Evolutionary conservation across 257 asterid genomes (phyloP).

Genomic region (Solanum raphanifolium): DNA sequence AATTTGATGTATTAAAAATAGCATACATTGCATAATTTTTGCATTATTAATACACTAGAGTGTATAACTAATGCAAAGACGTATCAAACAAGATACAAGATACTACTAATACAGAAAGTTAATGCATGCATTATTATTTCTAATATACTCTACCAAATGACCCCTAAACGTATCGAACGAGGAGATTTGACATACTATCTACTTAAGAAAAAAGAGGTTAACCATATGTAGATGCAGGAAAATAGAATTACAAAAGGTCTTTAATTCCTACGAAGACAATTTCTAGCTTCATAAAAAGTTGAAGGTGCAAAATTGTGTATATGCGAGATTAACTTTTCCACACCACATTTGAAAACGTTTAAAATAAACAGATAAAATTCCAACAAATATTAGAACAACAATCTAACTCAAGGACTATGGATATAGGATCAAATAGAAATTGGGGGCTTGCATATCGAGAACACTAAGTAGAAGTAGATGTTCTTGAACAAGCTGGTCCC

Average conservation of each 20-base stretch:
- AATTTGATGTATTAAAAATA: too few relatives aligned
- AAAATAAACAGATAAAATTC: not conserved
- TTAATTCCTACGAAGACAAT: not conserved
- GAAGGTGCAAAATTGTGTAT: constrained; percentile 1
- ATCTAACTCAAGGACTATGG: not conserved
- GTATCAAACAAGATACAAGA: too few relatives aligned
- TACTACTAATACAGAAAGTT: too few relatives aligned
- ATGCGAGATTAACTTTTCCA: not conserved
- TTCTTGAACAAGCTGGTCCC: not conserved
- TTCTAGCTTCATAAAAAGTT: not conserved
- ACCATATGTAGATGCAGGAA: not conserved
- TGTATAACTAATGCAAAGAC: too few relatives aligned
- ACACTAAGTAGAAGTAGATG: not conserved
- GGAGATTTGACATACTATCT: not conserved
- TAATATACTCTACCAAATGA: not conserved
- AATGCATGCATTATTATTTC: not conserved
- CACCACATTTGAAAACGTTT: not conserved
- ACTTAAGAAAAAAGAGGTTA: not conserved
- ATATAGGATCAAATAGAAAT: not conserved
- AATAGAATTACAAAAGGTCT: not conserved
- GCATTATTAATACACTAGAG: too few relatives aligned
- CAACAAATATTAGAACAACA: not conserved
- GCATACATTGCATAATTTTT: too few relatives aligned
- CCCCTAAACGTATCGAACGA: not conserved
- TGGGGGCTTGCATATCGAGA: not conserved